A percentile compares a stretch with the other conserved stretches of the same genome.
Conservation (phyloP, 352 stramenopile genomes). For the Phytophthora boehmeriae region DNA sequence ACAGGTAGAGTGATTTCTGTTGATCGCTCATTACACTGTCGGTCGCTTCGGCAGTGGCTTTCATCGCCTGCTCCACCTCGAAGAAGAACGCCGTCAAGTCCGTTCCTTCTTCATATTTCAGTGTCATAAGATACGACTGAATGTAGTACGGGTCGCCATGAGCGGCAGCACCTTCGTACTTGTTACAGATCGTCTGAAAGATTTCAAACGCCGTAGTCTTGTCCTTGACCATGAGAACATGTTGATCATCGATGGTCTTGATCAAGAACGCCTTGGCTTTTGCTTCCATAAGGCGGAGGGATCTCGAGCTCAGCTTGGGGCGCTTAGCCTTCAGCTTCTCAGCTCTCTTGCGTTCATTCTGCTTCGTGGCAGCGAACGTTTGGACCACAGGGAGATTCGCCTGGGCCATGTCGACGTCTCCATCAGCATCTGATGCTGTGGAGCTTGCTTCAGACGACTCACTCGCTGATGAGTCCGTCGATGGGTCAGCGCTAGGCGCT, state of each 20-base stretch:
- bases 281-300: conserved; percentile 9
- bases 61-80: conserved; percentile 3
- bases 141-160: conserved; percentile 16
- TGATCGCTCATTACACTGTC: conserved; percentile 11
- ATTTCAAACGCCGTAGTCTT: conserved; percentile 16
- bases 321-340: conserved; percentile 18
- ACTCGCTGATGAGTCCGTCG: neutral
- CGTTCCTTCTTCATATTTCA: conserved; percentile 7
- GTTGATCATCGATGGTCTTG: conserved; percentile 15
- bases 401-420: neutral
- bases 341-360: conserved; percentile 7
- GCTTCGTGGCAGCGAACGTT: conserved; percentile 4
- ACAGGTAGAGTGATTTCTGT: conserved; percentile 12
- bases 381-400: neutral
- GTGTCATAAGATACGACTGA: conserved; percentile 8
- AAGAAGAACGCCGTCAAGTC: conserved; percentile 8
- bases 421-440: neutral
- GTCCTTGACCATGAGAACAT: conserved; percentile 19
- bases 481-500: neutral
- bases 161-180: conserved; percentile 4
- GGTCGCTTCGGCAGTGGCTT: neutral
- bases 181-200: conserved; percentile 5
- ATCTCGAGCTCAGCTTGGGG: conserved; percentile 9
- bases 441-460: neutral
- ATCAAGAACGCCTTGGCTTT: conserved; percentile 15